These are phyloP conservation scores for Penicillium arizonense DNA, from an alignment of 495 filamentous ascomycete species.

Conservation along the genomic window DNA sequence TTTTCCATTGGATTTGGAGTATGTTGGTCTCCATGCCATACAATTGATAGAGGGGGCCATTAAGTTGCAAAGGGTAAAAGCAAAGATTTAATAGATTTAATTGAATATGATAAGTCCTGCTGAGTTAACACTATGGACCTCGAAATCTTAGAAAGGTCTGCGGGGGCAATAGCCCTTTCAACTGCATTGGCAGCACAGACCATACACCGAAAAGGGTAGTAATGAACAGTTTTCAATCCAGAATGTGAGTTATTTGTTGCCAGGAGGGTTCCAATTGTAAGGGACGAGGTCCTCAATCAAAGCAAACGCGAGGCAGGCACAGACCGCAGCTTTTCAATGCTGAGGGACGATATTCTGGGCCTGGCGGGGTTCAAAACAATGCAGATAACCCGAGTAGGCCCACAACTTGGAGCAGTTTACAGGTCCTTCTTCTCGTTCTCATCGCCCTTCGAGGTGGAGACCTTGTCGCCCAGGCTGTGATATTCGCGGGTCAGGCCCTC, in stretches of 20 bases:
- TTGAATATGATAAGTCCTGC: constrained; percentile 1
- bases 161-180: neutral
- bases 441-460: constrained; percentile 55
- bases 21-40: neutral
- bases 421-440: constrained; percentile 65
- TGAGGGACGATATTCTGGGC: neutral
- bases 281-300: neutral
- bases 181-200: neutral
- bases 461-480: constrained; percentile 73
- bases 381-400: too few relatives aligned
- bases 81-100: neutral
- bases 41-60: neutral
- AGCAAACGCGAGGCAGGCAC: neutral
- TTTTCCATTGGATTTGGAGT: constrained; percentile 2
- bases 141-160: neutral
- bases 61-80: neutral
- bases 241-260: neutral
- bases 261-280: neutral
- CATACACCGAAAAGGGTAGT: neutral
- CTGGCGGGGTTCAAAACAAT: neutral
- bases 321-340: neutral
- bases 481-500: constrained; percentile 79
- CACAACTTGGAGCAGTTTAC: constrained; percentile 35
- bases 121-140: constrained; percentile 5
- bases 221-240: constrained; percentile 7